Evolutionary conservation across 2,329 filamentous ascomycete genomes (phyloP), one percentile per base, ranked within the genome.

Genomic region (Alternaria sp.): DNA sequence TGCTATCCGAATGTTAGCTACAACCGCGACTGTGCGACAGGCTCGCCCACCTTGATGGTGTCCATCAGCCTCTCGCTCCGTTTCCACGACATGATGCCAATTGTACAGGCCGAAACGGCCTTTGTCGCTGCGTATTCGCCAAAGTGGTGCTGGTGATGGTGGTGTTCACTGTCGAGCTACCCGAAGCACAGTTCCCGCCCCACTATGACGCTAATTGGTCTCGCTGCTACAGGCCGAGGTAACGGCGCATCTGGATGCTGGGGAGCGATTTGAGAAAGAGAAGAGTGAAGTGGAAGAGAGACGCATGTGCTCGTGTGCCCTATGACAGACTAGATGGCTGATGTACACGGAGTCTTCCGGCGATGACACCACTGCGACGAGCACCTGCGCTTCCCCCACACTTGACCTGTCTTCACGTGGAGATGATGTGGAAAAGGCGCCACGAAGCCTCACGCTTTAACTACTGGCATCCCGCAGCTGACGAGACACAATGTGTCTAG

Each of bases 11-110:
- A 44, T 53, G 55, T 79, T 74, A 78, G 75, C 70, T 66, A 55
- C 61, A 50, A 41, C 28, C 20, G 60, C 44, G 33, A 25, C 44
- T 18, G 60, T 63, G 55, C 53, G n/a, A 56, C 50, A 45, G 49
- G 20, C 55, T 51, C 58, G 60, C 73, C 37, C 70, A 78, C 76
- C 82, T 91, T 90, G 90, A 97, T 97, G 85, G 92, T 97, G 75
- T 96, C 92, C 93, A 97, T 96, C 89, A 98, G 84, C 84, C 89
- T 88, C 82, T 94, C 92, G 68, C 92, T 92, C 80, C 90, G 91
- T 85, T 91, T 97, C 95, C 95, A 98, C 86, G 92, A 92, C 94
- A 97, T 97, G 81, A 76, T 85, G 83, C 50, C 69, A 70, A 75
- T 65, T 76, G 71, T 61, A 64, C 68, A 79, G 77, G 79, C 78